phyloP scores from a whole-genome alignment of 352 stramenopile genomes.

The Globisporangium sylvaticum region DNA sequence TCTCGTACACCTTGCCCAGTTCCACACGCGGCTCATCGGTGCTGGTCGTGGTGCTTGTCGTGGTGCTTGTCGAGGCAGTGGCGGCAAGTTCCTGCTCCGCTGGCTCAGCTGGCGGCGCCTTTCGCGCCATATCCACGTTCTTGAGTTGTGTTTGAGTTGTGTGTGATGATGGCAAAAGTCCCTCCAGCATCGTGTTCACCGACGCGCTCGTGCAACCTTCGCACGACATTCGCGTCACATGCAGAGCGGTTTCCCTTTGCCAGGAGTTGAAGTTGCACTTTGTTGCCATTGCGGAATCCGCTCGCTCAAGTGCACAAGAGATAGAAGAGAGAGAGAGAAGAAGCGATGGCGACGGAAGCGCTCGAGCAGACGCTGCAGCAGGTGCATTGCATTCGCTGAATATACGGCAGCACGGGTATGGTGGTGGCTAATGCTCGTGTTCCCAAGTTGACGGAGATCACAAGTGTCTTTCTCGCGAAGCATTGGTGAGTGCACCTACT shows the following conservation, averaged over 20 bases:
- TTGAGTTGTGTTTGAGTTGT: neutral
- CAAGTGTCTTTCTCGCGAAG: constrained; percentile 12
- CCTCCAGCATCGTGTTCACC: neutral
- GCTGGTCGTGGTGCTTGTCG: neutral
- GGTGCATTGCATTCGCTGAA: neutral
- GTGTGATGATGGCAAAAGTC: constrained; percentile 1
- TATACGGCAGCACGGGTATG: neutral
- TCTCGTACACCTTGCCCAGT: neutral
- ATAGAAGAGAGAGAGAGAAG: constrained; percentile 10
- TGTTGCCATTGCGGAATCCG: constrained; percentile 19
- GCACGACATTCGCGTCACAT: constrained; percentile 41
- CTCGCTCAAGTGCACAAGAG: constrained; percentile 21
- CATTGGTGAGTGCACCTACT: constrained; percentile 8
- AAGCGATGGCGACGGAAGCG: constrained; percentile 15
- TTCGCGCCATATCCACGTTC: neutral
- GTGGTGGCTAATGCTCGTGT: neutral
- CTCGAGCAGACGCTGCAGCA: constrained; percentile 27
- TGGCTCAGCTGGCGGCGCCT: neutral
- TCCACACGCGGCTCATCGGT: neutral
- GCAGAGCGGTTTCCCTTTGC: neutral
- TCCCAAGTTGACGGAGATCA: constrained; percentile 15
- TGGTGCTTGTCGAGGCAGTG: neutral
- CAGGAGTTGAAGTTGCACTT: constrained; percentile 20
- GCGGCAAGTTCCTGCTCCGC: neutral
- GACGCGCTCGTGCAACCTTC: constrained; percentile 16